phyloP scores from a whole-genome alignment of 1,284 basidiomycete species.

The Papiliotrema terrestris region DNA sequence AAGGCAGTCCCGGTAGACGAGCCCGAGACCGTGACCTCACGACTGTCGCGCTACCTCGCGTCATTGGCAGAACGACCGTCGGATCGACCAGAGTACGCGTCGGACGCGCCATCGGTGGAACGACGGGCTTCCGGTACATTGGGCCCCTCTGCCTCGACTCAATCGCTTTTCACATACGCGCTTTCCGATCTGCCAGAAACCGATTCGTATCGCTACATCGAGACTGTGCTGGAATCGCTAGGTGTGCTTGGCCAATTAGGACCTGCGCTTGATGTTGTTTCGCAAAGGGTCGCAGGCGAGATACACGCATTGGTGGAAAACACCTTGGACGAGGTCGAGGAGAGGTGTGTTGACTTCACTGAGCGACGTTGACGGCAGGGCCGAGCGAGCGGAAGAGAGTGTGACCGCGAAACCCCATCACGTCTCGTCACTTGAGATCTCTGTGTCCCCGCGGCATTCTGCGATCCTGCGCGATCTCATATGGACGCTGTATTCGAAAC shows the following conservation, averaged over 20 bases:
- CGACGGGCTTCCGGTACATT: too few relatives aligned
- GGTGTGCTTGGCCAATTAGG: constrained; percentile 87
- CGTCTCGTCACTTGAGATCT: too few relatives aligned
- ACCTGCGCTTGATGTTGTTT: constrained; percentile 74
- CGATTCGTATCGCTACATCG: constrained; percentile 92
- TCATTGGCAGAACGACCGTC: constrained; percentile 15
- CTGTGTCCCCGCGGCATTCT: constrained; percentile 66
- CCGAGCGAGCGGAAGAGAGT: neutral
- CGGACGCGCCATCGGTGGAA: neutral
- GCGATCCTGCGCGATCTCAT: constrained; percentile 89
- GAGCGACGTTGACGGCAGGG: neutral
- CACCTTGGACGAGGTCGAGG: constrained; percentile 87
- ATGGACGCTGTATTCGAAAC: constrained; percentile 96
- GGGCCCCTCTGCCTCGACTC: too few relatives aligned
- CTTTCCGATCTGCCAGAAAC: constrained; percentile 54
- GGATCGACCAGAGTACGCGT: constrained; percentile 8
- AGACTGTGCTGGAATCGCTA: constrained; percentile 87
- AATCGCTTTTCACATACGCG: too few relatives aligned
- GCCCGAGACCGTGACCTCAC: neutral
- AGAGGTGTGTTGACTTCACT: constrained; percentile 56
- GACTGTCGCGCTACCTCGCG: neutral
- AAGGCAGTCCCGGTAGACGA: constrained; percentile 54
- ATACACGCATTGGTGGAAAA: constrained; percentile 80
- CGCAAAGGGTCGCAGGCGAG: constrained; percentile 80
- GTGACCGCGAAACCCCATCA: neutral